Evolutionary conservation across 306 rosid genomes (phyloP).

Genomic region (Vachellia collinsii): DNA sequence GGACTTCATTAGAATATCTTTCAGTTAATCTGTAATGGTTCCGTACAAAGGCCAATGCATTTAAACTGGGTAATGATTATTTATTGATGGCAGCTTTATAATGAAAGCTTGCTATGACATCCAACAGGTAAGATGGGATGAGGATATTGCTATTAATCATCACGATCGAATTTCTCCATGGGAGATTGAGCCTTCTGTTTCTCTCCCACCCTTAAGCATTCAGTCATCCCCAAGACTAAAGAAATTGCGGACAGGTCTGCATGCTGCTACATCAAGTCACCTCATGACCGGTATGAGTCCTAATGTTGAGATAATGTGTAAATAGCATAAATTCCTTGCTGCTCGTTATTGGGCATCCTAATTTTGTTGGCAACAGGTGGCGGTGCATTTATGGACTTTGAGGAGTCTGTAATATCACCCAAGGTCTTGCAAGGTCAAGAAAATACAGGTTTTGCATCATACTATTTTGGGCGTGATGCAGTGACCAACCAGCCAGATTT

Average conservation of each 20-base stretch:
- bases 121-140: slow-evolving; percentile 92
- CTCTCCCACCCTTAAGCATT: slow-evolving; percentile 83
- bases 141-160: slow-evolving; percentile 64
- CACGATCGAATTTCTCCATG: slow-evolving; percentile 86
- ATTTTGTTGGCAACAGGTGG: slow-evolving; percentile 56
- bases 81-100: slow-evolving; percentile 24
- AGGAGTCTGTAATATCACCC: slow-evolving; percentile 88
- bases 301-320: slow-evolving; percentile 25
- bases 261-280: slow-evolving; percentile 54
- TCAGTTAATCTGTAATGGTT: background rate
- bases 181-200: slow-evolving; percentile 89
- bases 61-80: slow-evolving; percentile 25
- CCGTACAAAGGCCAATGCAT: background rate
- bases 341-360: slow-evolving; percentile 15
- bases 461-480: slow-evolving; percentile 74
- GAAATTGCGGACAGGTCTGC: slow-evolving; percentile 86
- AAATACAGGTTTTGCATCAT: slow-evolving; percentile 84
- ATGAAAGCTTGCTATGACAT: slow-evolving; percentile 34
- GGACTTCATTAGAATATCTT: background rate
- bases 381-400: slow-evolving; percentile 83
- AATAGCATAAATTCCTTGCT: slow-evolving; percentile 11
- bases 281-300: slow-evolving; percentile 60
- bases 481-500: slow-evolving; percentile 68
- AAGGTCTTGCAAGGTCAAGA: slow-evolving; percentile 99
- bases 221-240: slow-evolving; percentile 93